Evolutionary conservation across 1,139 yeast species (phyloP), one percentile per base, ranked within the genome.

Genomic region (Kluyveromyces sp.): DNA sequence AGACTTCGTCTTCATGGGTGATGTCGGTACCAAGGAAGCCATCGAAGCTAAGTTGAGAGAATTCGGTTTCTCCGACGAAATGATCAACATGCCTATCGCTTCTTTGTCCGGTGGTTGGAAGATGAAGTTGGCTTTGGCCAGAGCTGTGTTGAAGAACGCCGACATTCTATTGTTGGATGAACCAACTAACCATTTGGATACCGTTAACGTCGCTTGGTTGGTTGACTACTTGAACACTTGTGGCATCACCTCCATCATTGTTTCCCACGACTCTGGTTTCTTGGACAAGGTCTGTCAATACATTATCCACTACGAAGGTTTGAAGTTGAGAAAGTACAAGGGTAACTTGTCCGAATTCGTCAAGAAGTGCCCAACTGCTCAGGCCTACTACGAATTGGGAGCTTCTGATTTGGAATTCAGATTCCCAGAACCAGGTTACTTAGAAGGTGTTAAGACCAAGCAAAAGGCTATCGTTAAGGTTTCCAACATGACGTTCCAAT

Each of bases 21-120:
- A 83, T 68, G 86, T 86, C 63, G 88, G 87, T 71, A 74, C 87
- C 66, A 70, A 64, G 60, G 86, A 78, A 55, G 80, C 70, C 54
- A 86, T 84, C 59, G 78, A 73, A 58, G 77, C 69, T 53, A 83
- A 83, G 71, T 83, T 92, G 69, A 71, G 71, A 54, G 96, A 88
- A 71, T 92, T 92, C 78, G 78, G 79, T 65, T 92, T 92, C 87
- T 65, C 94, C 61, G 92, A 86, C 52, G 95, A 81, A 65, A 88
- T 88, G 96, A 79, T 80, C 67, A 70, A 66, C 59, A 84, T 83
- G 94, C 94, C 95, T 70, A 89, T 92, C 70, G 82, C 88, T 68
- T 86, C 96, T 55, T 79, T 92, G 63, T 89, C 97, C 65, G 98
- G 98, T 83, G 98, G 98, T 81, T 92, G 98, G 98, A 92, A 92